Conservation (phyloP, 1,284 basidiomycete genomes). For the Chondrostereum purpureum region DNA sequence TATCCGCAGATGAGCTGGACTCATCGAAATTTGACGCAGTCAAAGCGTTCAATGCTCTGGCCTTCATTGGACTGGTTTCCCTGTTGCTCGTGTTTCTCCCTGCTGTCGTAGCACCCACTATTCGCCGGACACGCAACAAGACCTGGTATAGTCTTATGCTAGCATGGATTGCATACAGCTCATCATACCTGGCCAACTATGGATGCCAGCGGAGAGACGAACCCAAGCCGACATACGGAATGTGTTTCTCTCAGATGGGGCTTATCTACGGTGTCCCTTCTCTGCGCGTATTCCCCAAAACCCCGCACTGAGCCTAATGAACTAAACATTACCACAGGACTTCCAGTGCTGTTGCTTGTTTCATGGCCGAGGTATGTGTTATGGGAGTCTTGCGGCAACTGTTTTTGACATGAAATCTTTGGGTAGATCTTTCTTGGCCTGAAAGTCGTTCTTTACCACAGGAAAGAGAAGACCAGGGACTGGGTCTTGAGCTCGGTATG, state of each 20-base stretch:
- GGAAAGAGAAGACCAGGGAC: not conserved
- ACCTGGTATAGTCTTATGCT: too few relatives aligned
- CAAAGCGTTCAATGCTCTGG: not conserved
- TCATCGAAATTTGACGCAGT: not conserved
- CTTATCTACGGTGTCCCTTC: conserved; percentile 18
- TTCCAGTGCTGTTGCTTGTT: not conserved
- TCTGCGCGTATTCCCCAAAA: conserved; percentile 9
- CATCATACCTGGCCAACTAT: not conserved
- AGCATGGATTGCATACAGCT: not conserved
- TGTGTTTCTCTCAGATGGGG: conserved; percentile 17
- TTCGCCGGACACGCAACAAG: not conserved
- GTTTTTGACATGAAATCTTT: not conserved
- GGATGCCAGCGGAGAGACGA: not conserved
- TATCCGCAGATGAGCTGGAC: not conserved
- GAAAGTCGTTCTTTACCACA: not conserved
- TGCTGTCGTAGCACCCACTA: not conserved
- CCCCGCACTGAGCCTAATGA: too few relatives aligned
- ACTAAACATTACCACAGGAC: not conserved
- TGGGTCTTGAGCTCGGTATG: not conserved
- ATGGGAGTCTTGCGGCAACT: not conserved
- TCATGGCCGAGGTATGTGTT: not conserved
- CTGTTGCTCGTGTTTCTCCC: too few relatives aligned
- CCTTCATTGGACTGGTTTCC: not conserved
- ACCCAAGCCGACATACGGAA: conserved; percentile 15
- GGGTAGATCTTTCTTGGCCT: not conserved